phyloP scores from a whole-genome alignment of 805 yeast species.

The Citeromyces matritensis region DNA sequence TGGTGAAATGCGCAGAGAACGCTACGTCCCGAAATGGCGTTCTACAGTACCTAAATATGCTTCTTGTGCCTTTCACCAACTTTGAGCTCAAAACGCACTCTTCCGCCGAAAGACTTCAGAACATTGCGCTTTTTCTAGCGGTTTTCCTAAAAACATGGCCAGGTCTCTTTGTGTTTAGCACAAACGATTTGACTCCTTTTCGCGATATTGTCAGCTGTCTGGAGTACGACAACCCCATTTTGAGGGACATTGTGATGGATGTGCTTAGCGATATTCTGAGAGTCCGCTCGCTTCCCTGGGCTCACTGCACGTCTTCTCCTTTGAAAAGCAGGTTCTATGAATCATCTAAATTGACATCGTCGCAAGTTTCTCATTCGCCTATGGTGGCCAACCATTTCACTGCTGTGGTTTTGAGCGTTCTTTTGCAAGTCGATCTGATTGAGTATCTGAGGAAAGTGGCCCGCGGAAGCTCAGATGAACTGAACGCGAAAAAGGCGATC shows the following conservation, averaged over 20 bases:
- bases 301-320: slow-evolving; percentile 2
- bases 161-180: slow-evolving; percentile 37
- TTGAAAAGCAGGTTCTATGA: no score
- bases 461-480: slow-evolving; percentile 8
- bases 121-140: slow-evolving; percentile 42
- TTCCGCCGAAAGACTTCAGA: slow-evolving; percentile 33
- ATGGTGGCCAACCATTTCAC: slow-evolving; percentile 39
- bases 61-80: slow-evolving; percentile 51
- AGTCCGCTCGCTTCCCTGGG: slow-evolving; percentile 44
- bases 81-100: slow-evolving; percentile 41
- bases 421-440: slow-evolving; percentile 42
- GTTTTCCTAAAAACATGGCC: slow-evolving; percentile 56
- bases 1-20: slow-evolving; percentile 40
- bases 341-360: no score
- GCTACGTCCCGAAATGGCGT: slow-evolving; percentile 38
- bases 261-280: slow-evolving; percentile 54
- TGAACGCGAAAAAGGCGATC: slow-evolving; percentile 43
- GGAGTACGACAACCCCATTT: slow-evolving; percentile 33
- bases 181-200: slow-evolving; percentile 38
- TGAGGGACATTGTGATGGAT: slow-evolving; percentile 55
- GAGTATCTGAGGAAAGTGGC: slow-evolving; percentile 25
- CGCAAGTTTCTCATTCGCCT: no score
- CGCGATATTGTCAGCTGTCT: slow-evolving; percentile 47
- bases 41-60: slow-evolving; percentile 47
- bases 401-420: slow-evolving; percentile 39